A percentile compares a stretch with the other conserved stretches of the same genome.
Conservation (phyloP, 2,329 filamentous ascomycete genomes). For the Colletotrichum shisoi region DNA sequence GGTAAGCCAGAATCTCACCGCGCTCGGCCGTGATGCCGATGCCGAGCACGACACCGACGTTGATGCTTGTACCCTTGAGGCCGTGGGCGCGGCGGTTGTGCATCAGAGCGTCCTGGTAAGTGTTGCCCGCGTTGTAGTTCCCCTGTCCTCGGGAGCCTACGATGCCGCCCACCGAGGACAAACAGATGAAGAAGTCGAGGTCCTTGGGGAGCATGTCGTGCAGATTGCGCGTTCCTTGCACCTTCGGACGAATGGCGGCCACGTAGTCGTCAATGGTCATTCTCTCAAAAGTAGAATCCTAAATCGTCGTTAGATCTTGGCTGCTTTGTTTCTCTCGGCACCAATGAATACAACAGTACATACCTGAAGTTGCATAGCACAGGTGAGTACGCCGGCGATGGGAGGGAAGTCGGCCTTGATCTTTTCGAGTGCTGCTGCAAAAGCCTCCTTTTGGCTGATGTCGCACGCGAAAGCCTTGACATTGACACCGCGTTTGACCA, state of each 20-base stretch:
- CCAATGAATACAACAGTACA: too few species aligned
- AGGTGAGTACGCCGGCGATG: conserved; percentile 47
- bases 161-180: conserved; percentile 45
- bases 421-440: conserved; percentile 43
- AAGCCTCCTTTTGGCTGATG: conserved; percentile 41
- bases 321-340: too few species aligned
- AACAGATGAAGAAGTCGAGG: conserved; percentile 49
- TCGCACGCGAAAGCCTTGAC: conserved; percentile 42
- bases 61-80: neutral
- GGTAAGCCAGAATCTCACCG: neutral
- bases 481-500: conserved; percentile 42
- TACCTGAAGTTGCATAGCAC: conserved; percentile 45
- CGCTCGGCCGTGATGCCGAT: conserved; percentile 19
- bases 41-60: neutral
- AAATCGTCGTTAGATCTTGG: too few species aligned
- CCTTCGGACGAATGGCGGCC: conserved; percentile 46
- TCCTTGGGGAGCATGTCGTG: conserved; percentile 44
- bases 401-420: conserved; percentile 42
- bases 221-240: conserved; percentile 45
- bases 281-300: too few species aligned
- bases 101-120: neutral
- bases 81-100: neutral
- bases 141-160: conserved; percentile 41
- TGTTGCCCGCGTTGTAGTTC: conserved; percentile 3
- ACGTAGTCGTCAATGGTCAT: too few species aligned